Base-by-base conservation (phyloP, 768 basidiomycete genomes). In the Leccinum aurantiacum region DNA sequence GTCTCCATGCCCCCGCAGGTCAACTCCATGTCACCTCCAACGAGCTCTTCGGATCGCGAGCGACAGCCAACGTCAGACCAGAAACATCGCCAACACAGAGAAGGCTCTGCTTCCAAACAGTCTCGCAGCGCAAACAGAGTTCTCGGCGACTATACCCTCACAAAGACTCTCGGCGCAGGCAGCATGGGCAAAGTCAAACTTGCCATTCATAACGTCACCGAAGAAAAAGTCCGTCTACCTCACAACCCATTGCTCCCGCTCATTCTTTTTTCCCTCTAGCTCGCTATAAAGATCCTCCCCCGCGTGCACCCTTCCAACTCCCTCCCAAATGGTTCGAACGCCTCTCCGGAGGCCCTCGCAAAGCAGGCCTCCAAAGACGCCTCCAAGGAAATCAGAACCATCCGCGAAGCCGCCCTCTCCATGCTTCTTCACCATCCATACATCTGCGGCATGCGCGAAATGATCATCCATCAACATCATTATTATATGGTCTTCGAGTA, bases 401-500 rank as follows among this genome's bases (percentile, higher is more conserved):
- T 98, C 63, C 89, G 97, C 33, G 97, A 99, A 78, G 97, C 96
- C 0, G 93, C 92, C 1, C 82, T 99, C 31, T 95, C 92, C 41
- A 88, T 98, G 81, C 85, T 99, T 50, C 86, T 99, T 31, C 94
- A 98, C 70, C 97, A 99, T 71, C 97, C 97, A 2, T 98, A 98
- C 75, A 93, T 99, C 71, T 98, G 96, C 73, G 97, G 97, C 58
- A 99, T 98, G 96, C 90, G 93, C 66, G 94, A 96, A 78, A 95
- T 99, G 90, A 93, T 98, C 71, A 80, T 95, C 25, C 96, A 98
- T 77, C 91, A 93, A 61, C 89, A 99, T 69, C 95, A 99, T 76
- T 98, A 98, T 78, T 99, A 98, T 80, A 98, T 99, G 94, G 93
- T 98, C 10, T 94, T 91, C 73, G 97, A 99, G 75, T 98, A 97